phyloP scores from a whole-genome alignment of 495 filamentous ascomycete genomes.

The Collariella sp. region DNA sequence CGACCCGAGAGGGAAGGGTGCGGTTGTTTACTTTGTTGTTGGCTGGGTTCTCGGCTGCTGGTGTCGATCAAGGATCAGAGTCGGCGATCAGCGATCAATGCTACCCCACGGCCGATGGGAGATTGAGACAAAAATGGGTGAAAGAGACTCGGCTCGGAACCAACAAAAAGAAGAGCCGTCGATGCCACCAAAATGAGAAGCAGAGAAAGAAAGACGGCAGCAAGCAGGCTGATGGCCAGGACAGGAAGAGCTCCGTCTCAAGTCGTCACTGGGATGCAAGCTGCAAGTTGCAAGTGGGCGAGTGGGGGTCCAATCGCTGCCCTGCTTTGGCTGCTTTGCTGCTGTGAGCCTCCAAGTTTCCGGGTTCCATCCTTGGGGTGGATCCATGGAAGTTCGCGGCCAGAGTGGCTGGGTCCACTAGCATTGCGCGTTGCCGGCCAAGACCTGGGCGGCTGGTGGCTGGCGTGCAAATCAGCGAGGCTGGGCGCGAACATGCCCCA shows the following conservation, averaged over 20 bases:
- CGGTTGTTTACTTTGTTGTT: slow-evolving; percentile 21
- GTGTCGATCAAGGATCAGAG: no score
- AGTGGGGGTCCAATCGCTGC: no score
- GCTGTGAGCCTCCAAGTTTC: neutral
- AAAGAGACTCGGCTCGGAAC: neutral
- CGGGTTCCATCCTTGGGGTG: neutral
- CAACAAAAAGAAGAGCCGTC: no score
- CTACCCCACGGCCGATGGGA: neutral
- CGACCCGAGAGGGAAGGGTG: neutral
- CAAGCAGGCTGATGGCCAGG: no score
- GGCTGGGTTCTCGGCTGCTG: no score
- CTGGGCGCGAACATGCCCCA: neutral
- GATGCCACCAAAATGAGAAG: no score
- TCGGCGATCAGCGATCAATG: no score
- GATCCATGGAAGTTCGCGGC: slow-evolving; percentile 5
- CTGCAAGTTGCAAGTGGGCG: neutral
- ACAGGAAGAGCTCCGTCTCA: no score
- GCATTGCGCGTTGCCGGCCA: neutral
- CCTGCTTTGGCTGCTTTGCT: neutral
- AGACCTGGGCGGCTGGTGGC: neutral
- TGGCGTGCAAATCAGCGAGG: slow-evolving; percentile 11
- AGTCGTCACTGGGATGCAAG: neutral
- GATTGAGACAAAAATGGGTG: neutral
- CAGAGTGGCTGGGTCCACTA: slow-evolving; percentile 7
- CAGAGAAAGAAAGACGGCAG: no score